phyloP scores from a whole-genome alignment of 495 filamentous ascomycete species.

The Cudoniella acicularis region DNA sequence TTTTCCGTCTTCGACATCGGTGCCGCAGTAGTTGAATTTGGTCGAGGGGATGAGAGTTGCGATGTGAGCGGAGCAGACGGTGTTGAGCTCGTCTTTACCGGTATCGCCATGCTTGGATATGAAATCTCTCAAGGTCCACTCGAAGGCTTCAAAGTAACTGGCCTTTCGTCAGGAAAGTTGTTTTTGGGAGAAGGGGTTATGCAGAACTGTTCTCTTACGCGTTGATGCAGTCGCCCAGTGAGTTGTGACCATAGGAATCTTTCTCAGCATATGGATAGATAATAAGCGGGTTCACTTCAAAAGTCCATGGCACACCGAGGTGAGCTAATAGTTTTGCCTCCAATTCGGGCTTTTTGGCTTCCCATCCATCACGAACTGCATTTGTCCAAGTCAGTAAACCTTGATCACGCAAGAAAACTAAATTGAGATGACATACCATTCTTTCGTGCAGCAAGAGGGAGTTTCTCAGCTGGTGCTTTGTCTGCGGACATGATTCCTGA shows the following conservation, averaged over 20 bases:
- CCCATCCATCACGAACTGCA: conserved; percentile 49
- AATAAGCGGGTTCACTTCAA: conserved; percentile 42
- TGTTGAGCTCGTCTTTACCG: conserved; percentile 44
- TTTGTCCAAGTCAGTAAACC: conserved; percentile 6
- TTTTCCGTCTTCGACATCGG: conserved; percentile 40
- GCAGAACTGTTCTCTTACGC: conserved; percentile 30
- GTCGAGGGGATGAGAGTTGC: conserved; percentile 40
- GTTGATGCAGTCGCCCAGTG: conserved; percentile 40
- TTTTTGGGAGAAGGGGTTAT: background rate
- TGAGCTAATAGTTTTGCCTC: conserved; percentile 39
- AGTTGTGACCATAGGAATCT: conserved; percentile 40
- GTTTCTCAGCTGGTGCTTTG: conserved; percentile 38
- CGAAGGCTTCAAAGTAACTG: conserved; percentile 43
- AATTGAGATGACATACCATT: conserved; percentile 36
- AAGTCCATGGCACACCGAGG: conserved; percentile 43
- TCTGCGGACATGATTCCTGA: conserved; percentile 13
- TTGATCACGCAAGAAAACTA: background rate
- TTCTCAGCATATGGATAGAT: conserved; percentile 47
- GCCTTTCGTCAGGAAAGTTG: too few relatives aligned
- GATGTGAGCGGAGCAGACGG: conserved; percentile 39
- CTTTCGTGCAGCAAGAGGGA: conserved; percentile 50
- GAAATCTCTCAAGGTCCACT: conserved; percentile 38
- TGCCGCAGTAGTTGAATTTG: conserved; percentile 42
- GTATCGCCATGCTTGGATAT: conserved; percentile 29
- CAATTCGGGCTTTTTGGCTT: conserved; percentile 40